Percentiles rank a stretch among this genome's conserved stretches.
Conservation (phyloP, 441 rosid species). For the Cnidoscolus chayamansa region DNA sequence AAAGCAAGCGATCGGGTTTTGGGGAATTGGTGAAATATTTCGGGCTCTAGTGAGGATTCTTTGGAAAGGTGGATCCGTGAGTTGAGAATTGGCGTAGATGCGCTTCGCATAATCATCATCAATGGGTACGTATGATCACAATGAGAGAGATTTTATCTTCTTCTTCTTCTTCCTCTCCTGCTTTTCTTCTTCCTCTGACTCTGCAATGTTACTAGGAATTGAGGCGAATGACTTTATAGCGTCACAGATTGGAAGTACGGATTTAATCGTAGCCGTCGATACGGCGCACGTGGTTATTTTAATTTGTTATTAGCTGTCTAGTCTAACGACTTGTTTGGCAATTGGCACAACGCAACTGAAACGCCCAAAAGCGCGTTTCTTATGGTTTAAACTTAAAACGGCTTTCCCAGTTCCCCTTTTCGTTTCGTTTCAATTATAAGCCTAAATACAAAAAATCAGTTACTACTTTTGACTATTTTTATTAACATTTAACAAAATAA, state of each 20-base stretch:
- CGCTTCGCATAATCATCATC: constrained; percentile 60
- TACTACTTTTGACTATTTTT: too few relatives aligned
- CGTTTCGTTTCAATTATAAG: too few relatives aligned
- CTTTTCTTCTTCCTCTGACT: not conserved
- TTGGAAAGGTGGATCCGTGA: constrained; percentile 49
- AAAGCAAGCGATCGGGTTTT: constrained; percentile 36
- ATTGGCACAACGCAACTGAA: not conserved
- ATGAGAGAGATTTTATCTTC: not conserved
- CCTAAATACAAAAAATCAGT: too few relatives aligned
- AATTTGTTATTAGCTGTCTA: not conserved
- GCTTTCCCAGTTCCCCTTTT: too few relatives aligned
- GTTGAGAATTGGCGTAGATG: constrained; percentile 62
- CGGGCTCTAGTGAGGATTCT: constrained; percentile 42
- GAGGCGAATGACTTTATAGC: not conserved
- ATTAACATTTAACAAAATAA: too few relatives aligned
- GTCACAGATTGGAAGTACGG: not conserved
- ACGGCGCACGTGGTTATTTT: constrained; percentile 6
- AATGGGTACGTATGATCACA: not conserved
- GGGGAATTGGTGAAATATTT: constrained; percentile 33
- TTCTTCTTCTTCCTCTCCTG: not conserved
- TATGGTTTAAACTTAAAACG: not conserved
- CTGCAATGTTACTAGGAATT: too few relatives aligned
- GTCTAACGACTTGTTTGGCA: not conserved
- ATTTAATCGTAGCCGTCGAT: constrained; percentile 11
- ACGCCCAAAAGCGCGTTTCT: not conserved